Evolutionary conservation across 257 asterid genomes (phyloP), one percentile per base, ranked within the genome.

Genomic region (Craterostigma plantagineum): DNA sequence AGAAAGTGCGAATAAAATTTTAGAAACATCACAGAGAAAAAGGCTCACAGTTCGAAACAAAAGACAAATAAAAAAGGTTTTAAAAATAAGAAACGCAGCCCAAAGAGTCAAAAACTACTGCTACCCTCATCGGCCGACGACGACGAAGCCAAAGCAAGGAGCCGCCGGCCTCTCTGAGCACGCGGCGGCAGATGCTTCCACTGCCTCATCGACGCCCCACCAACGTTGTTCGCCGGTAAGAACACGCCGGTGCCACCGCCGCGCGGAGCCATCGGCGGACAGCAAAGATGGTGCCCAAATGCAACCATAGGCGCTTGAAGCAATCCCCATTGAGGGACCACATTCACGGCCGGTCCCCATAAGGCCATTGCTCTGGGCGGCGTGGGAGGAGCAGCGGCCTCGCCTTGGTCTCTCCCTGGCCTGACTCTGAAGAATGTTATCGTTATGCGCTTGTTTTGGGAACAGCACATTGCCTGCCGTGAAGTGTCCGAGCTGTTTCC

Each of bases 231-330:
- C 91, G 86, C 75, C 5, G 97, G 97, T 59, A 86, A 60, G 80
- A 76, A 86, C 43, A 86, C 94, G 16, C 97, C 97, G 0, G 97
- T 86, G 10, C 94, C 96, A n/a, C 81, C 91, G 4, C 72, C 69
- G 2, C 77, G 46, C 72, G 70, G 64, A 23, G 30, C 46, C 76
- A 62, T 6, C 86, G 65, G 62, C 35, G 62, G 66, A 72, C 30
- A 35, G 60, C 62, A 62, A 74, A 18, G 0, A 82, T 86, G 11
- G 75, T 72, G 5, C 63, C 53, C 76, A 36, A 81, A 36, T 91
- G 76, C 76, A 12, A 83, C 68, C 57, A 90, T 14, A 0, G 95
- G 93, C 8, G 86, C 53, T n/a, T 77, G 67, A 3, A 82, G 9
- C 42, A 76, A 43, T 14, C 86, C 81, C 92, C 97, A 81, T 59